Conservation (phyloP, 257 asterid species). For the Sherardia arvensis region DNA sequence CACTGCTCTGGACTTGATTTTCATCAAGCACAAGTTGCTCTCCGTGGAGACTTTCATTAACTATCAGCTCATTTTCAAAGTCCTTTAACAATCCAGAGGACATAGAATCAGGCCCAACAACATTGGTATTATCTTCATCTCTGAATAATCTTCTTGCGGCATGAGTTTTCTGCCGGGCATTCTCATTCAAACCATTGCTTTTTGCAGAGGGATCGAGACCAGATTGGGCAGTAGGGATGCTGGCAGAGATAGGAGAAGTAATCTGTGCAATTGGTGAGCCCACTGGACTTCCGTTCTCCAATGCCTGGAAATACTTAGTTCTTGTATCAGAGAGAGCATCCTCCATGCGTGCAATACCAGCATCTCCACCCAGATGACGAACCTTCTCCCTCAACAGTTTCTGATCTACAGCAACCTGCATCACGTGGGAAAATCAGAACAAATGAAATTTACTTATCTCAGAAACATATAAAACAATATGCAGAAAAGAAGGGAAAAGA, state of each 20-base stretch:
- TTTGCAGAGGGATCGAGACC: slow-evolving; percentile 27
- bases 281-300: slow-evolving; percentile 37
- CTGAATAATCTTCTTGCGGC: slow-evolving; percentile 60
- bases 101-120: slow-evolving; percentile 18
- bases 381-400: slow-evolving; percentile 75
- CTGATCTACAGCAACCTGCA: slow-evolving; percentile 72
- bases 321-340: slow-evolving; percentile 56
- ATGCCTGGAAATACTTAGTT: slow-evolving; percentile 41
- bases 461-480: not conserved
- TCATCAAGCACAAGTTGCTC: slow-evolving; percentile 36
- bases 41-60: slow-evolving; percentile 85
- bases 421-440: not conserved
- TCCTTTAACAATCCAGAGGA: slow-evolving; percentile 35
- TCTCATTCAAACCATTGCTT: slow-evolving; percentile 21
- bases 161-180: slow-evolving; percentile 30
- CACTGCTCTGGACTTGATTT: slow-evolving; percentile 22
- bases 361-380: slow-evolving; percentile 70
- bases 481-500: not conserved
- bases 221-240: slow-evolving; percentile 21
- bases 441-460: not conserved
- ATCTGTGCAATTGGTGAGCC: slow-evolving; percentile 32
- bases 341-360: slow-evolving; percentile 80
- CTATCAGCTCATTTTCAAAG: slow-evolving; percentile 66
- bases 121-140: slow-evolving; percentile 27
- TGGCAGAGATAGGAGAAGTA: slow-evolving; percentile 29